Conservation (phyloP, 306 rosid species). For the Rubus idaeus region DNA sequence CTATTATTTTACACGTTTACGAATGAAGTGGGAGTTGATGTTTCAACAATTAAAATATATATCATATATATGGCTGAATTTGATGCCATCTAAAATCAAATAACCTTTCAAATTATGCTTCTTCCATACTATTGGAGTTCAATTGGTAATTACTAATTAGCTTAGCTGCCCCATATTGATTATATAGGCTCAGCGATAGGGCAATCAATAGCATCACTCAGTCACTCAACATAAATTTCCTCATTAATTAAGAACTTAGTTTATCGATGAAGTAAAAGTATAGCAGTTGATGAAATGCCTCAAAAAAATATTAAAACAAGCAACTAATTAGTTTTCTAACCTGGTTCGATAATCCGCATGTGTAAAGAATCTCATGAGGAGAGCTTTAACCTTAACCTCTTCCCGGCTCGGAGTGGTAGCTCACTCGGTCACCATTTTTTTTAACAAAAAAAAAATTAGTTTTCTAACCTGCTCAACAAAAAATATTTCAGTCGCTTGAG, state of each 20-base stretch:
- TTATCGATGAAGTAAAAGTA: neutral
- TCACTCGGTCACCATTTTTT: too few relatives aligned
- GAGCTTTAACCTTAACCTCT: too few relatives aligned
- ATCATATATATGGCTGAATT: neutral
- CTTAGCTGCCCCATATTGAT: neutral
- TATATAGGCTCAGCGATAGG: neutral
- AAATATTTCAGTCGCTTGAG: too few relatives aligned
- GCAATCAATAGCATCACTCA: neutral
- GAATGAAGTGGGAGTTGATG: constrained; percentile 18
- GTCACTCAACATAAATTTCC: neutral
- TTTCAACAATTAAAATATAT: neutral
- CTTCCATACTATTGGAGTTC: neutral
- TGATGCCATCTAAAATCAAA: neutral
- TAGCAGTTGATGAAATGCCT: too few relatives aligned
- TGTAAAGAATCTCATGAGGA: too few relatives aligned
- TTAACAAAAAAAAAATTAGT: too few relatives aligned
- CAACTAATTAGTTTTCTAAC: too few relatives aligned
- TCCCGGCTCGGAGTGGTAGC: too few relatives aligned
- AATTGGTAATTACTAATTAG: too few relatives aligned
- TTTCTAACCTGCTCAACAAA: too few relatives aligned
- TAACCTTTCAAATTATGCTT: neutral
- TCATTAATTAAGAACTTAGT: neutral
- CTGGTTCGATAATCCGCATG: too few relatives aligned
- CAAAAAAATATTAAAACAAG: neutral
- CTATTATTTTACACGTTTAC: constrained; percentile 31